Base-by-base conservation (phyloP, 306 rosid genomes). In the Pyrus pyrifolia region DNA sequence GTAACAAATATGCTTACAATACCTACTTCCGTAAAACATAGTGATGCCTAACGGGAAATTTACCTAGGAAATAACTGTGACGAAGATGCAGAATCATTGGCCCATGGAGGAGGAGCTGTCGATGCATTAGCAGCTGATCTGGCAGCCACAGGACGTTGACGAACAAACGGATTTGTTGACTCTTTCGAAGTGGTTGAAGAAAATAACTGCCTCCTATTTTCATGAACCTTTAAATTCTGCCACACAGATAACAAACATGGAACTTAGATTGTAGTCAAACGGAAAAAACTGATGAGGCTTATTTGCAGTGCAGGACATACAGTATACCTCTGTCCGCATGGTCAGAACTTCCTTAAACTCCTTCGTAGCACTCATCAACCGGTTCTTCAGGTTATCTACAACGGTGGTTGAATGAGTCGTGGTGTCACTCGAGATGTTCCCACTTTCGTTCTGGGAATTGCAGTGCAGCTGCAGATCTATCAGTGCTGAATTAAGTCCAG, bases 311-410 rank as follows among this genome's bases (percentile, higher is more conserved):
- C 70, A 66, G 49, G 65, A 73, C 53, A 72, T 60, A 68, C 44
- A 68, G 69, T 3, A 33, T 82, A 89, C 98, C 93, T 93, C 96
- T 57, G 98, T 91, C 78, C 97, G 81, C 92, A 93, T 87, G 77
- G 98, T 93, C 61, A 93, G 96, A 45, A 93, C 96, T 81, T 93
- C 98, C 81, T 93, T 93, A 73, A 93, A 93, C 74, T 89, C 98
- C 77, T 91, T 93, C 17, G 98, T 93, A 62, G 97, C 8, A 66
- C 91, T 88, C 98, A 93, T 91, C 80, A 93, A 70, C 14, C 96
- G 88, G n/a, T 92, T 93, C 87, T 91, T 93, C 11, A 93, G 86
- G 83, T 91, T 97, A 87, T 93, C 98, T 3, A 93, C 97, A 64
- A 93, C 98, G 3, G 97, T 91, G 23, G 97, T 88, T 31, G 97